Evolutionary conservation across 2,329 filamentous ascomycete species (phyloP).

Genomic region (Botrytis galanthina): DNA sequence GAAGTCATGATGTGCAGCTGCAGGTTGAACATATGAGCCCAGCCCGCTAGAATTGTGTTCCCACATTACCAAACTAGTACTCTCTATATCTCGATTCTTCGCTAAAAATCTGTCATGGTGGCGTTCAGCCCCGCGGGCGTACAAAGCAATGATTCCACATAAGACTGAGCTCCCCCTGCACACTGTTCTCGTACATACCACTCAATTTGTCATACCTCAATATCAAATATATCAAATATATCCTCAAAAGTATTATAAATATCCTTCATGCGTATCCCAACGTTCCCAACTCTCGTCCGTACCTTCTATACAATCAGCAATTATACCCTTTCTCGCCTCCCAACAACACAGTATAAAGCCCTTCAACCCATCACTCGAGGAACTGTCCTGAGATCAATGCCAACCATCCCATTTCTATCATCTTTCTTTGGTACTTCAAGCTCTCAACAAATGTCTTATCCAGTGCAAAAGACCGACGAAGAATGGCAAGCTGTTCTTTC

Average conservation of each 20-base stretch:
- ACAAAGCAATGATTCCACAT: conserved; percentile 1
- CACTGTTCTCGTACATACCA: not conserved
- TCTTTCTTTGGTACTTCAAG: conserved; percentile 66
- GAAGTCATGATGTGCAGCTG: not conserved
- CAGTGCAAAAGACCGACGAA: conserved; percentile 74
- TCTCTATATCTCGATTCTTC: not conserved
- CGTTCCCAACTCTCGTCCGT: conserved; percentile 46
- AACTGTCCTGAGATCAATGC: conserved; percentile 60
- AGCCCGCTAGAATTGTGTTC: not conserved
- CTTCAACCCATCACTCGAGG: conserved; percentile 40
- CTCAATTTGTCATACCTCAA: conserved; percentile 20
- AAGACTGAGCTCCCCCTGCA: not conserved
- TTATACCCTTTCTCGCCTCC: conserved; percentile 38
- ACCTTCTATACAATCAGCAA: conserved; percentile 48
- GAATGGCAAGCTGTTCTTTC: conserved; percentile 89
- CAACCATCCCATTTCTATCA: conserved; percentile 74
- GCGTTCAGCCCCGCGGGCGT: not conserved
- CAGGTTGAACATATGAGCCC: not conserved
- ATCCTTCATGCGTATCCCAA: conserved; percentile 51
- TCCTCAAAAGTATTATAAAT: conserved; percentile 26
- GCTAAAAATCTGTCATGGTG: not conserved
- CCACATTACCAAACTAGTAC: not conserved
- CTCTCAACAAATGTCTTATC: conserved; percentile 63
- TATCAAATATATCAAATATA: not conserved
- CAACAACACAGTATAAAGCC: conserved; percentile 33